Conservation (phyloP, 2,329 filamentous ascomycete species). For the Chalaropsis ovoidea region DNA sequence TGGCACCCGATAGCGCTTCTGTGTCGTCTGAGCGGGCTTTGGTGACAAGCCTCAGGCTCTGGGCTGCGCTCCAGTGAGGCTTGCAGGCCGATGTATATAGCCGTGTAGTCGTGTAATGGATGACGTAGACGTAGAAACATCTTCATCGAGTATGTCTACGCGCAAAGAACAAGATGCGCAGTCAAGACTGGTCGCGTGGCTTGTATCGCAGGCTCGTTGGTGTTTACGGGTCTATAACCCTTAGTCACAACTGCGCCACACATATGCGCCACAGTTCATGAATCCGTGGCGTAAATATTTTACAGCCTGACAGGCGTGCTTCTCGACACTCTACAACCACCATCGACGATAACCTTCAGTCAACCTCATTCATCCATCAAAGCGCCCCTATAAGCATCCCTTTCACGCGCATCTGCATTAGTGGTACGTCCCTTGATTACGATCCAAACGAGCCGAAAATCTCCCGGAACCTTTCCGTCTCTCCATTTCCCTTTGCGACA, state of each 20-base stretch:
- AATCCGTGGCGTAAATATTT: conserved; percentile 5
- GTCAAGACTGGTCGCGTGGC: too few species aligned
- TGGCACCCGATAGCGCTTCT: not conserved
- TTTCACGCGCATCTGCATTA: not conserved
- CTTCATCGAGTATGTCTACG: not conserved
- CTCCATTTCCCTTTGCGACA: not conserved
- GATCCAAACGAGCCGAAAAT: not conserved
- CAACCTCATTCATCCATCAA: not conserved
- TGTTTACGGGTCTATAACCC: not conserved
- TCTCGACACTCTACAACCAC: not conserved
- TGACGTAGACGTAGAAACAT: not conserved
- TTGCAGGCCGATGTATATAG: not conserved
- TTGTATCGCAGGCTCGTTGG: too few species aligned
- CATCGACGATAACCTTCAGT: not conserved
- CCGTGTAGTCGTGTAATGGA: not conserved
- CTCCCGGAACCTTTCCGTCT: not conserved
- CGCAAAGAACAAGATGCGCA: not conserved
- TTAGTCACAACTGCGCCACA: not conserved
- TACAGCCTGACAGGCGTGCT: not conserved
- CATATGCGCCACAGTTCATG: not conserved
- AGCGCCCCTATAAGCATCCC: not conserved
- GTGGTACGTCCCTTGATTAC: conserved; percentile 5
- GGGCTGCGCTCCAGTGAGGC: not conserved
- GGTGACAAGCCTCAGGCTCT: not conserved
- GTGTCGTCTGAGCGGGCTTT: not conserved